Base-by-base conservation (phyloP, 2,329 filamentous ascomycete genomes). In the Herpotrichia juniperi region DNA sequence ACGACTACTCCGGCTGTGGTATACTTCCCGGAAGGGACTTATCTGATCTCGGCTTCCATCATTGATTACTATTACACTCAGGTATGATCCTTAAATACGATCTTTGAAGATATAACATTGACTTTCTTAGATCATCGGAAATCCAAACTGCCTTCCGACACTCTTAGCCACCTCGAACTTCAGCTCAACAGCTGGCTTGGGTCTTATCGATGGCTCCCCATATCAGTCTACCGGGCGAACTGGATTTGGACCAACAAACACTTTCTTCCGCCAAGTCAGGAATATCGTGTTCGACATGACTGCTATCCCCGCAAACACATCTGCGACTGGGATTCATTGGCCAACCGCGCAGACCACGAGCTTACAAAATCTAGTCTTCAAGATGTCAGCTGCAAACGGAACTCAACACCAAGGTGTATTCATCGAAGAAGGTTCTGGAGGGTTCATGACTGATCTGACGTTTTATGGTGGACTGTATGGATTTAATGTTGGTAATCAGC, bases 211-310 rank as follows among this genome's bases (percentile, higher is more conserved):
- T 63, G 81, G 78, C 32, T 79, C 84, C 61, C 79, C 77, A 19
- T 84, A 85, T 60, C 55, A 61, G 53, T 53, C 40, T 72, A 60
- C 48, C 26, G 67, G 64, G 7, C 58, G 63, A 53, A 64, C 71
- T 55, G 76, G 76, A 56, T 79, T 72, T 64, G 68, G 72, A 9
- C 74, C 83, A 2, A 84, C 83, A 30, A 86, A 83, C 59, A 82
- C 87, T 9, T 90, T 90, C 71, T 86, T 80, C 64, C 78, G 86
- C 39, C 83, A 86, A 58, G 80, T 89, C 51, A 78, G 85, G 8
- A 90, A 90, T 63, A 78, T 90, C 43, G 75, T 86, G 49, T 76
- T 90, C 32, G 87, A 90, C 63, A 75, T 79, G 31, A 84, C 81
- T 1, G 69, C 72, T 1, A 76, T 85, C 0, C 76, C 79, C 21